Base-by-base conservation (phyloP, 1,284 basidiomycete species). In the Marasmius oreades region DNA sequence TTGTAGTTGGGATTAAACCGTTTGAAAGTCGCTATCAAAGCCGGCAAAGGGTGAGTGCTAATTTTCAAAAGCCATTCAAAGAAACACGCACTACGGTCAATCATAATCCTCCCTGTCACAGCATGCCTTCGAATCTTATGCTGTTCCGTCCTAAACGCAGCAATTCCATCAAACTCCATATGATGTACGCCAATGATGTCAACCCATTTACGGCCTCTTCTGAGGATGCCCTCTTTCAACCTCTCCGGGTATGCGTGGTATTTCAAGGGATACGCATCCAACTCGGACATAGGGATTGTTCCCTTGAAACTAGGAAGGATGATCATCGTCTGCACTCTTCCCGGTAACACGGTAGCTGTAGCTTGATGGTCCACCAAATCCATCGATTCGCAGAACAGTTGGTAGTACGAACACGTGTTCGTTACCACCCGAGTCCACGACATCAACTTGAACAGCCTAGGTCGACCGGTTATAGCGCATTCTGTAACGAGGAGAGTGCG, bases 381-480 rank as follows among this genome's bases (percentile, higher is more conserved):
- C 44, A 80, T 66, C 56, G 73, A 77, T 66, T 82, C 79, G 56
- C 76, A 71, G 10, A 64, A 64, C 2, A 82, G 67, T 51, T 76
- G 72, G 57, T 74, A 77, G 51, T 68, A 63, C 0, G 63, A 63
- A 22, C 66, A 67, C n/a, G 67, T 70, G 22, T 70, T 65, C 12
- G 69, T 62, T 5, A 70, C 59, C 28, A 70, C 73, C 14, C 70
- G 68, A 39, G 66, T 69, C 61, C 68, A 74, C 3, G 71, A 74
- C 2, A 67, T 58, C 11, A 81, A 68, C 42, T 73, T 69, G 61
- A 80, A 77, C 3, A 81, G 70, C 52, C 82, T 75, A 3, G 77
- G 76, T 44, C 79, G 77, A 14, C 76, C 77, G 0, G 81, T 82
- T 45, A 79, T 70, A n/a, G 78, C 75, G 64, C 84, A 84, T 1